Percentiles rank a stretch among this genome's conserved stretches.
Evolutionary conservation across 176 grass and related monocot genomes (phyloP).

Genomic region (Microstegium vimineum): DNA sequence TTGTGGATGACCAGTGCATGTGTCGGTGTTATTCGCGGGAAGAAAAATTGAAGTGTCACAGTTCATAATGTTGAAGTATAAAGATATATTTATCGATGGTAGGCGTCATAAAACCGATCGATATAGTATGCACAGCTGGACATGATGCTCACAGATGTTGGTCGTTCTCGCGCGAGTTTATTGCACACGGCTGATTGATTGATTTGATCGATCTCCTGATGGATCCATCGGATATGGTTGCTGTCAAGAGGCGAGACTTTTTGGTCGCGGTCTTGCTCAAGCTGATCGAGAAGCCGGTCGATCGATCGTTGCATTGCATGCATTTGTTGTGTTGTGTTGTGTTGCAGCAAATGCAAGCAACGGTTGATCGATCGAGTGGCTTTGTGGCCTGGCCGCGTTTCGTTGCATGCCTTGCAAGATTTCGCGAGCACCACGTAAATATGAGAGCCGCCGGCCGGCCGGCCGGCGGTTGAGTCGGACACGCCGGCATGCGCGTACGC

Average conservation of each 20-base stretch:
- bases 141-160: neutral
- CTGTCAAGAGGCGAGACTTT: slow-evolving; percentile 5
- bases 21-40: too few species aligned
- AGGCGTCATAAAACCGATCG: too few species aligned
- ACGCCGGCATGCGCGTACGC: neutral
- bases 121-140: neutral
- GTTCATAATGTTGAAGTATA: neutral
- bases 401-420: slow-evolving; percentile 32
- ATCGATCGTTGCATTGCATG: neutral
- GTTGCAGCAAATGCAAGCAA: slow-evolving; percentile 22
- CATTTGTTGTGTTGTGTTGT: too few species aligned
- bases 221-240: neutral
- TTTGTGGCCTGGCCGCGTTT: neutral
- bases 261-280: slow-evolving; percentile 12
- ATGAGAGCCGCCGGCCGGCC: neutral
- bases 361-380: neutral
- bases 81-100: neutral
- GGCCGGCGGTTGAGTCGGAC: neutral
- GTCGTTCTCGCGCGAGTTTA: neutral
- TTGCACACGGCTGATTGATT: neutral
- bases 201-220: slow-evolving; percentile 1
- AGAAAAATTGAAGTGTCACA: too few species aligned
- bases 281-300: neutral
- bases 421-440: neutral
- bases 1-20: too few species aligned